Evolutionary conservation across 2,329 filamentous ascomycete species (phyloP).

Genomic region (Aaosphaeria pasadenensis): DNA sequence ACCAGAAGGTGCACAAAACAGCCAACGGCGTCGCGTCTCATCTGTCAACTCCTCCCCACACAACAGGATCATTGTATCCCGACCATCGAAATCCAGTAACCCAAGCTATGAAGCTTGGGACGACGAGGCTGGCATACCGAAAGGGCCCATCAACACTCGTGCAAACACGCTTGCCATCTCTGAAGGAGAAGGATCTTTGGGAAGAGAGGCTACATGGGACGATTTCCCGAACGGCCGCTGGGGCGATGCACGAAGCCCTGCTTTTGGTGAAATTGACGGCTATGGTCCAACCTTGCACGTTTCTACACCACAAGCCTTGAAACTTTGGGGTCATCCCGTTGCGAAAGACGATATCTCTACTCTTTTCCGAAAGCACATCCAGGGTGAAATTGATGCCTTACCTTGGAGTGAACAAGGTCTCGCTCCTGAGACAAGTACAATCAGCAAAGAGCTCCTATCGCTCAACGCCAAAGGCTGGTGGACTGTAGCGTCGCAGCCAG

Average conservation of each 20-base stretch:
- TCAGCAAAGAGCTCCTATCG: conserved; percentile 69
- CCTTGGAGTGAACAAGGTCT: conserved; percentile 93
- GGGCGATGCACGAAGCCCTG: conserved; percentile 81
- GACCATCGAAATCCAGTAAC: conserved; percentile 52
- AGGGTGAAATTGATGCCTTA: conserved; percentile 74
- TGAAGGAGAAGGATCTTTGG: conserved; percentile 84
- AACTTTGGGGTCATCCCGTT: conserved; percentile 79
- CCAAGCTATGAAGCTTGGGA: conserved; percentile 64
- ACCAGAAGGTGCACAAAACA: conserved; percentile 20
- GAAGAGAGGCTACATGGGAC: conserved; percentile 96
- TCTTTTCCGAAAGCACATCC: conserved; percentile 78
- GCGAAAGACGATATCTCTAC: conserved; percentile 68
- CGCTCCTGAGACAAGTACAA: conserved; percentile 77
- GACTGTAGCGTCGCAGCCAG: conserved; percentile 93
- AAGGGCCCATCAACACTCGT: conserved; percentile 68
- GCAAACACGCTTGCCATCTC: conserved; percentile 89
- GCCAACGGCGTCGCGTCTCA: conserved; percentile 62
- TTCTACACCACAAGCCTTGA: conserved; percentile 76
- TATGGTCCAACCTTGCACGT: conserved; percentile 96
- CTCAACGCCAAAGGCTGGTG: conserved; percentile 88
- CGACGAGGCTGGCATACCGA: conserved; percentile 72
- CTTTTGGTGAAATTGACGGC: conserved; percentile 96
- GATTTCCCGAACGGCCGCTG: conserved; percentile 96
- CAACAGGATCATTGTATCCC: conserved; percentile 81
- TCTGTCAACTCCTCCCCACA: conserved; percentile 80